Base-by-base conservation (phyloP, 805 yeast genomes). In the Hanseniaspora guilliermondii region DNA sequence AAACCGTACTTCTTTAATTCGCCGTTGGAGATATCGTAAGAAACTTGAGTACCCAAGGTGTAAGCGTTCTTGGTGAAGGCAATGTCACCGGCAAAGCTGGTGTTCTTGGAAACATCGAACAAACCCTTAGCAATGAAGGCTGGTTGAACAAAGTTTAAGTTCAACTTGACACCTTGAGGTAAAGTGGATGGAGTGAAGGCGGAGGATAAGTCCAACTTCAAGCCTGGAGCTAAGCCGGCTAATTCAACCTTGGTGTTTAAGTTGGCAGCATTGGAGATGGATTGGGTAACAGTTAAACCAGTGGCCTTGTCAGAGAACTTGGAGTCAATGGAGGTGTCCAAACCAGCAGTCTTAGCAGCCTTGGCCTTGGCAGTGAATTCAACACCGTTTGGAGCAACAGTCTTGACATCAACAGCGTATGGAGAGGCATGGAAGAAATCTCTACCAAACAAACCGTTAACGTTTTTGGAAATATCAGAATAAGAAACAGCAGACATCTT, bases 311-410 rank as follows among this genome's bases (percentile, higher is more conserved):
- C 98, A 58, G 85, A 73, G 77, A 83, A 86, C 77, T 86, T 87
- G 65, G 94, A 85, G 74, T 93, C 97, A 57, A 93, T 74, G 67
- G 84, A 80, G 63, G 95, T 95, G 59, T 89, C 81, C 63, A 93
- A 80, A 63, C 94, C 75, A 68, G 85, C 82, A 67, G 82, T 86
- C 73, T 80, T 80, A 65, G 80, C 77, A 60, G 82, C 76, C 76
- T 87, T 88, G 70, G 96, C 96, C 77, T 87, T 87, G 68, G 87
- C 86, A 66, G 93, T 79, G 81, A 93, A 93, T 58, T 87, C 78
- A 56, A 91, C 97, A 65, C 97, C 97, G 71, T 88, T 91, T 70
- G 96, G 95, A 64, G 98, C 96, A 61, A 78, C 79, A 62, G 97
- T 84, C 77, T 86, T 85, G 65, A 91, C 81, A 68, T 87, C 96